Percentiles rank a stretch among this genome's conserved stretches.
These are phyloP conservation scores for Naganishia antarctica DNA, from an alignment of 768 basidiomycete genomes.

Conservation along the genomic window DNA sequence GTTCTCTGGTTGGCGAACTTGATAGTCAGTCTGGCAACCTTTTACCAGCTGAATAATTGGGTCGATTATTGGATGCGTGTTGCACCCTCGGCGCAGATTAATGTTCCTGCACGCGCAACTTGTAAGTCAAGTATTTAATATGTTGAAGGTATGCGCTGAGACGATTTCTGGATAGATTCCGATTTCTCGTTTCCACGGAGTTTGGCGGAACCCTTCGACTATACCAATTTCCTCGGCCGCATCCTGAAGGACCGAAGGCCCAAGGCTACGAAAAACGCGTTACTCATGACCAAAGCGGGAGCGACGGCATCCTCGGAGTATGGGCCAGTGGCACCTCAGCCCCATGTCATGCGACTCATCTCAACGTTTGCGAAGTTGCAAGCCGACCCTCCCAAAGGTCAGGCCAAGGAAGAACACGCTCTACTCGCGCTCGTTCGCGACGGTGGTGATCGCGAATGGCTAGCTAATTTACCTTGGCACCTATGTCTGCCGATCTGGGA, in stretches of 20 bases:
- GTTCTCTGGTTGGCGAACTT: conserved; percentile 26
- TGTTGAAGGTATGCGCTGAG: conserved; percentile 35
- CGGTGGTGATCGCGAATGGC: conserved; percentile 32
- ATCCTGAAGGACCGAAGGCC: not conserved
- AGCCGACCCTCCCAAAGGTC: not conserved
- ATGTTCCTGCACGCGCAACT: conserved; percentile 8
- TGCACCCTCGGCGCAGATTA: conserved; percentile 56
- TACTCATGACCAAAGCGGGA: not conserved
- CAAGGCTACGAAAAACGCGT: not conserved
- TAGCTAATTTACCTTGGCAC: conserved; percentile 38
- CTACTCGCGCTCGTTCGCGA: conserved; percentile 34
- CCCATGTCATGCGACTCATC: not conserved
- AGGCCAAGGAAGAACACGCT: conserved; percentile 3
- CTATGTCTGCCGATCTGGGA: conserved; percentile 67
- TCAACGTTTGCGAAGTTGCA: not conserved
- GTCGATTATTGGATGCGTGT: conserved; percentile 86
- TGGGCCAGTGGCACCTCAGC: not conserved
- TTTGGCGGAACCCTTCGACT: conserved; percentile 6
- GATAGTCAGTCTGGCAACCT: conserved; percentile 30
- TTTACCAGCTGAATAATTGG: conserved; percentile 71
- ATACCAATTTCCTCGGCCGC: not conserved
- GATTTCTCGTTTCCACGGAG: not conserved
- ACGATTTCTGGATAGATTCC: conserved; percentile 28
- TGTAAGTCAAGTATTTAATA: not conserved
- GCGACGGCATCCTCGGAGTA: conserved; percentile 7